Evolutionary conservation across 139 green algal genomes (phyloP), one percentile per base, ranked within the genome.

Genomic region (Dunaliella sp.): DNA sequence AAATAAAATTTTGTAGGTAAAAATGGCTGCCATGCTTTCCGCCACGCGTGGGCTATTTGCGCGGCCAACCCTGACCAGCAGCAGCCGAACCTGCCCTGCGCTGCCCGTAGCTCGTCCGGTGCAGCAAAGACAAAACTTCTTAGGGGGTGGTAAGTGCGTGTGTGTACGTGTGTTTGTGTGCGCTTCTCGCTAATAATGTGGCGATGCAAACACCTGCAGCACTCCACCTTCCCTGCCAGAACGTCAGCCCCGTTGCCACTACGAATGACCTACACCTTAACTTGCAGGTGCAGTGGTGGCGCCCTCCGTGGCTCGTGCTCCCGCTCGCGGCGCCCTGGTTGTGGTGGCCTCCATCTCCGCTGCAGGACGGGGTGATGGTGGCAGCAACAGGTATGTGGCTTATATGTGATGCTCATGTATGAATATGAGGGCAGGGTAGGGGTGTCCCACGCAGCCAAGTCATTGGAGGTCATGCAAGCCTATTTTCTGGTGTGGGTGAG

Each of bases 331-430:
- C 65, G 77, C 90, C 21, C 88, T 96, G 38, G 74, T 95, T 26
- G 90, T 96, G n/a, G 84, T 95, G 80, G 91, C 90, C 78, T 94
- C 95, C 77, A 94, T 94, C 89, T 95, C 94, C 83, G 92, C 90
- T 25, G 88, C 95, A 78, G 93, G 89, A 7, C 91, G 88, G 84
- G 96, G 93, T 1, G 90, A 93, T 84, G 83, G 88, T 36, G 93
- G 93, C 84, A 96, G 88, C 74, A 90, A 91, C 81, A 92, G 93
- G 90, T 94, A 81, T 33, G 90, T 21, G n/a, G n/a, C n/a, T n/a
- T n/a, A n/a, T n/a, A 31, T 58, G 28, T 82, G 73, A 36, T n/a
- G 31, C 80, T 75, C 80, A 84, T 31, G 36, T 84, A 32, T 84
- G 37, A 38, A 25, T 84, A 32, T 84, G 80, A 25, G 35, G 16